These are phyloP conservation scores for Arthroderma sp. DNA, from an alignment of 2,329 filamentous ascomycete species.

Conservation along the genomic window DNA sequence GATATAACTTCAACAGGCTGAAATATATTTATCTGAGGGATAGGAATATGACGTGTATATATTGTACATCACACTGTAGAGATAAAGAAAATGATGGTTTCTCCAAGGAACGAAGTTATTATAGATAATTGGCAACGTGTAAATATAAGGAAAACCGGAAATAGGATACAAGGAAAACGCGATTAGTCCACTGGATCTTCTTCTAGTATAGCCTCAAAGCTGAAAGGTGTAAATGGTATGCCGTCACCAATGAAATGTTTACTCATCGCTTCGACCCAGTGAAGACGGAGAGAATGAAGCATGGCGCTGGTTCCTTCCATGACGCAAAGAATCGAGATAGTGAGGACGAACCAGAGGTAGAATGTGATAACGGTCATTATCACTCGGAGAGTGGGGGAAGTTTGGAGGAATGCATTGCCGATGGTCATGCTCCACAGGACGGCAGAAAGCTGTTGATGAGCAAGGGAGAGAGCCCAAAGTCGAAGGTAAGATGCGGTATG, in stretches of 20 bases:
- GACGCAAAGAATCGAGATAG: constrained; percentile 66
- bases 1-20: neutral
- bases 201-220: constrained; percentile 71
- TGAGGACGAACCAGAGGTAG: constrained; percentile 80
- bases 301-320: constrained; percentile 97
- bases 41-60: neutral
- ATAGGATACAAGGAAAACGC: neutral
- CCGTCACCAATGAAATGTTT: constrained; percentile 92
- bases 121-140: neutral
- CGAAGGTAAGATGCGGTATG: constrained; percentile 97
- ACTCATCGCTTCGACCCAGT: constrained; percentile 96
- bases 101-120: neutral
- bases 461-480: constrained; percentile 93
- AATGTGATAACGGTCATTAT: constrained; percentile 74
- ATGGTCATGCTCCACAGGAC: constrained; percentile 97
- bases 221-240: constrained; percentile 77
- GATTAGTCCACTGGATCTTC: constrained; percentile 50
- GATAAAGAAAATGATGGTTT: neutral
- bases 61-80: constrained; percentile 1
- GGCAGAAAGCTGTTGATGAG: constrained; percentile 92
- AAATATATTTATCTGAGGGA: neutral
- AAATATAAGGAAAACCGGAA: constrained; percentile 2
- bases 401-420: constrained; percentile 55
- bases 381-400: constrained; percentile 54
- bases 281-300: constrained; percentile 80